Conservation (phyloP, 805 yeast species). For the Candida dendrica region DNA sequence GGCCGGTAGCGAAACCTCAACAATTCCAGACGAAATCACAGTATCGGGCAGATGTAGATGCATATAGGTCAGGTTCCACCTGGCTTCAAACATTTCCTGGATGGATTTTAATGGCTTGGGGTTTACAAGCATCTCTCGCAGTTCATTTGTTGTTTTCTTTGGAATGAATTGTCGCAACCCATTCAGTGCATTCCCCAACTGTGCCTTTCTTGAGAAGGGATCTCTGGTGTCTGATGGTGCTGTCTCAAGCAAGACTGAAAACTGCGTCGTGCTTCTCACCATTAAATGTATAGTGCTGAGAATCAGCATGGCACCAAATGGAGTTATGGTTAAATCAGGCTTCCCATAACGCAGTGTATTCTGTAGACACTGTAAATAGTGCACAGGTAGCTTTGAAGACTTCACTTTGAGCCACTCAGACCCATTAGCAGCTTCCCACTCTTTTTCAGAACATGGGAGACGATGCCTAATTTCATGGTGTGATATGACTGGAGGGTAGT, state of each 20-base stretch:
- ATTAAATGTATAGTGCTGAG: not conserved
- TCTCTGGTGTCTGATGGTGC: not conserved
- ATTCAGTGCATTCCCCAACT: conserved; percentile 1
- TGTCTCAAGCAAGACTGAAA: not conserved
- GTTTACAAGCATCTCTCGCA: too few species aligned
- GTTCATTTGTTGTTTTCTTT: not conserved
- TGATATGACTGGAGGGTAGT: not conserved
- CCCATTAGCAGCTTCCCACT: not conserved
- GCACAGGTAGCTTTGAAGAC: not conserved
- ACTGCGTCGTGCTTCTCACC: conserved; percentile 1
- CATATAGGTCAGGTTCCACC: conserved; percentile 1
- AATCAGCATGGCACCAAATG: not conserved
- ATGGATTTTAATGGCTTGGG: not conserved
- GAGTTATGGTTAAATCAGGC: not conserved
- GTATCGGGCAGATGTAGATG: conserved; percentile 1
- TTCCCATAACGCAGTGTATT: not conserved
- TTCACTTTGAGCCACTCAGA: not conserved
- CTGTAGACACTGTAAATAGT: not conserved
- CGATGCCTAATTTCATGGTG: conserved; percentile 1
- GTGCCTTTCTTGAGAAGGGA: conserved; percentile 1
- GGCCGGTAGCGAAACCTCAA: not conserved
- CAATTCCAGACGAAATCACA: conserved; percentile 1
- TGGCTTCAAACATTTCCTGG: conserved; percentile 1
- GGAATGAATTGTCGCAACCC: not conserved
- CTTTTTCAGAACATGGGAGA: not conserved